Conservation (phyloP, 1,284 basidiomycete genomes). For the Sporisorium scitamineum region DNA sequence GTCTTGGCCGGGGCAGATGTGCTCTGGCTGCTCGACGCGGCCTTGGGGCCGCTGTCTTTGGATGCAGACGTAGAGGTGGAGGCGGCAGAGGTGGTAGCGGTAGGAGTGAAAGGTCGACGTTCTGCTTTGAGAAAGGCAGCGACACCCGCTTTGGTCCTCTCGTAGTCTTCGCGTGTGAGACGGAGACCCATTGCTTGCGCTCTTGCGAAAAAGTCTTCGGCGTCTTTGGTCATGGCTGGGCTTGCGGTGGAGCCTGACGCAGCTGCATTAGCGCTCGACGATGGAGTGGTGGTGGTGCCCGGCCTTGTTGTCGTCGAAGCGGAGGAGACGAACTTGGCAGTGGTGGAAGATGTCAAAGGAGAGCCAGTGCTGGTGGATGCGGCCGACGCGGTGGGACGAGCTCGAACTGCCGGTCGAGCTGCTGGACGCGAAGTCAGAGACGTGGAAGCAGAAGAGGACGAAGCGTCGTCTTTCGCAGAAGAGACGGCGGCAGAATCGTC, state of each 20-base stretch:
- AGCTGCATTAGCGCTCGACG: constrained; percentile 2
- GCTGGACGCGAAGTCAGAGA: constrained; percentile 7
- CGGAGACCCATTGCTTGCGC: constrained; percentile 65
- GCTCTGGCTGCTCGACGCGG: constrained; percentile 6
- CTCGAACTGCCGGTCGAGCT: constrained; percentile 16
- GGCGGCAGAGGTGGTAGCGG: not conserved
- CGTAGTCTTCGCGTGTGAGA: constrained; percentile 65
- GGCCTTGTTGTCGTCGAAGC: constrained; percentile 9
- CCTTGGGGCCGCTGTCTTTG: constrained; percentile 10
- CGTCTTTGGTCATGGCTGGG: constrained; percentile 37
- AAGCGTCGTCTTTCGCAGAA: constrained; percentile 8
- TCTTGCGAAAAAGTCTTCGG: constrained; percentile 64
- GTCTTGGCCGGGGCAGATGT: constrained; percentile 4
- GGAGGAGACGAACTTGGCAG: not conserved
- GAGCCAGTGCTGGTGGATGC: constrained; percentile 8
- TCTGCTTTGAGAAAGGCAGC: constrained; percentile 66
- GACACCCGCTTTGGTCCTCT: constrained; percentile 64
- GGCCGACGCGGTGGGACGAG: constrained; percentile 9
- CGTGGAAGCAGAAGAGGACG: constrained; percentile 13
- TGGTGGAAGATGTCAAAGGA: constrained; percentile 8
- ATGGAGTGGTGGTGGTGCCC: not conserved
- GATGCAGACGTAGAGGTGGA: constrained; percentile 14
- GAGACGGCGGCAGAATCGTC: constrained; percentile 21
- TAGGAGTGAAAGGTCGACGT: constrained; percentile 36
- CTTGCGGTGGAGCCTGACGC: constrained; percentile 6